Percentiles rank a stretch among this genome's conserved stretches.
phyloP scores from a whole-genome alignment of 441 rosid species.

The Hypseocharis bilobata region DNA sequence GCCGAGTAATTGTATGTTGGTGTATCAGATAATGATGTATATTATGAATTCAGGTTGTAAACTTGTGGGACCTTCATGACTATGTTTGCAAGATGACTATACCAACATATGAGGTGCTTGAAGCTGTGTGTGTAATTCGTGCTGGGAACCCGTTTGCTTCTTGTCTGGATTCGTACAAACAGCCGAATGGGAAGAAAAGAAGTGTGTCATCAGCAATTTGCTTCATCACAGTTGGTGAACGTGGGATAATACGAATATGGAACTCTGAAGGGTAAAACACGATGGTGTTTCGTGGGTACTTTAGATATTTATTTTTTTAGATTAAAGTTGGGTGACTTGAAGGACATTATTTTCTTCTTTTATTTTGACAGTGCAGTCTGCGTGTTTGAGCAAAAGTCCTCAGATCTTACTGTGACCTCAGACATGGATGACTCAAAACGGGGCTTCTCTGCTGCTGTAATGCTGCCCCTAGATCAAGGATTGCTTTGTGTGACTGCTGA shows the following conservation, averaged over 20 bases:
- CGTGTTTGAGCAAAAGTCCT: conserved; percentile 64
- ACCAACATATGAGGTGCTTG: conserved; percentile 74
- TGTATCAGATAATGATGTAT: conserved; percentile 7
- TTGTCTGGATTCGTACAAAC: conserved; percentile 35
- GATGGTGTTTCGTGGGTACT: background rate
- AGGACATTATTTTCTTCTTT: conserved; percentile 23
- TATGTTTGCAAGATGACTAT: conserved; percentile 63
- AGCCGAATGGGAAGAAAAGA: conserved; percentile 37
- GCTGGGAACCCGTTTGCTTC: conserved; percentile 45
- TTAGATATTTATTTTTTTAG: background rate
- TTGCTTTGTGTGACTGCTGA: conserved; percentile 89
- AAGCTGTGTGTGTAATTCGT: conserved; percentile 48
- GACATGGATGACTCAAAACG: conserved; percentile 54
- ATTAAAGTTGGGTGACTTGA: background rate
- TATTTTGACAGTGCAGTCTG: conserved; percentile 60
- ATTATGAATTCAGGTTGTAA: conserved; percentile 59
- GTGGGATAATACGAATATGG: conserved; percentile 78
- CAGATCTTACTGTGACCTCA: conserved; percentile 56
- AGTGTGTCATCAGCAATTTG: conserved; percentile 32
- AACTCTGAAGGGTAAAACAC: conserved; percentile 59
- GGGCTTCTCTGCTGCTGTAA: conserved; percentile 65
- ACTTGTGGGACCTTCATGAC: conserved; percentile 80
- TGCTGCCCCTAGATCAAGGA: conserved; percentile 63
- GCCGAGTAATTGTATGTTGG: background rate
- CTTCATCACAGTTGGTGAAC: conserved; percentile 82